Percentiles rank a stretch among this genome's conserved stretches.
Evolutionary conservation across 1,284 basidiomycete species (phyloP).

Genomic region (Irpex rosettiformis): DNA sequence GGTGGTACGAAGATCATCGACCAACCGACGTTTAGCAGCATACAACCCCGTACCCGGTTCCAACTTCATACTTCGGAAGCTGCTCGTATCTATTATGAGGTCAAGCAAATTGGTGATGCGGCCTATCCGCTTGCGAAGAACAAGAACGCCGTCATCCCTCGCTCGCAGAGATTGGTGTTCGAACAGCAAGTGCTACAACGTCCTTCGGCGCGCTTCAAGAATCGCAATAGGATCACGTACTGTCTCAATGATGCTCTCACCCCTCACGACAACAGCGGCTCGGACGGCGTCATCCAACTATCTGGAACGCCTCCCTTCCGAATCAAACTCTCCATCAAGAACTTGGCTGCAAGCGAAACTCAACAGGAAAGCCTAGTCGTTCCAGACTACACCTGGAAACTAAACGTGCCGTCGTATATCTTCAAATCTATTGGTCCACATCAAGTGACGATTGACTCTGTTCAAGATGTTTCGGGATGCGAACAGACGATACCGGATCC

Average conservation of each 20-base stretch:
- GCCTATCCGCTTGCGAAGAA: constrained; percentile 77
- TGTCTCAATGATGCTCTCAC: constrained; percentile 72
- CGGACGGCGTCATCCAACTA: constrained; percentile 60
- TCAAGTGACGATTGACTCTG: constrained; percentile 70
- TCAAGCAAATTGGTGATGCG: constrained; percentile 84
- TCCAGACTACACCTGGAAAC: constrained; percentile 64
- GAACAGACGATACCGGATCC: constrained; percentile 67
- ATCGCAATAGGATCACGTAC: constrained; percentile 62
- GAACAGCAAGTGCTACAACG: constrained; percentile 80
- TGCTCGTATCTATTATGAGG: constrained; percentile 85
- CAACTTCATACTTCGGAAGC: constrained; percentile 79
- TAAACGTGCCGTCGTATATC: constrained; percentile 69
- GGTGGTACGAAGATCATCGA: constrained; percentile 62
- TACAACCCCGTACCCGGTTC: constrained; percentile 78
- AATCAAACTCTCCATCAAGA: constrained; percentile 73
- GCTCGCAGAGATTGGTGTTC: constrained; percentile 63
- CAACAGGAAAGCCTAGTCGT: constrained; percentile 58
- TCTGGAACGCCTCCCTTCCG: constrained; percentile 89
- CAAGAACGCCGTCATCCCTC: constrained; percentile 56
- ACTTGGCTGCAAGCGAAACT: constrained; percentile 64
- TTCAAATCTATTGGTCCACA: constrained; percentile 82
- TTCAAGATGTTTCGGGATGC: constrained; percentile 80
- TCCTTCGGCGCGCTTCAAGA: constrained; percentile 76
- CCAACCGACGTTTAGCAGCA: constrained; percentile 81
- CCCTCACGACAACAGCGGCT: constrained; percentile 45